Base-by-base conservation (phyloP, 306 rosid species). In the Castanea sativa region DNA sequence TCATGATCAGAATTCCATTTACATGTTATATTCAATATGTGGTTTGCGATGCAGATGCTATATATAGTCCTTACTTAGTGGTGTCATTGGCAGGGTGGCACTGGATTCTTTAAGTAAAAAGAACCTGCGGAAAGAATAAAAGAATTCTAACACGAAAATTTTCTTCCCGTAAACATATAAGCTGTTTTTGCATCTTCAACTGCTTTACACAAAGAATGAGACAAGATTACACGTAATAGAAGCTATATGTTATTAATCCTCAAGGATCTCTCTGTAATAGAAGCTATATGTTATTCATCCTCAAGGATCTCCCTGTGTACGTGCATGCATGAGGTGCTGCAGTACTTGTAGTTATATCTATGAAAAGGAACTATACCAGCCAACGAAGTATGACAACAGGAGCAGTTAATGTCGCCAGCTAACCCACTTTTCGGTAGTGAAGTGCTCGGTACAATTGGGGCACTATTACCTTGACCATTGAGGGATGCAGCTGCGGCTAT, bases 301-400 rank as follows among this genome's bases (percentile, higher is more conserved):
- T 95, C 97, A 38, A 95, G 90, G 83, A 87, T 76, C 82, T 91
- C 97, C 83, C 57, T 84, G 91, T 95, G 99, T 21, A 92, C 90
- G 79, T 92, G 96, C 99, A 95, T 95, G 90, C 99, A 95, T 45
- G 99, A 87, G 20, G 97, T 79, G 93, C 97, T 94, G 90, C 99
- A 94, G 87, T 94, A 94, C 81, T 92, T 94, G 88, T 89, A 94
- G 76, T 91, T 89, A 79, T 94, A 94, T 77, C 97, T 79, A 76
- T 91, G 97, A 78, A 92, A 92, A 2, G 99, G 97, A 84, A 94
- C 89, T 89, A 86, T 91, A 82, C 97, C 97, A 32, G 91, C 99
- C 85, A 94, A 78, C 5, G 99, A 92, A 43, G 83, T 75, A 80
- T 82, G 76, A 84, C 99, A 92, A 76, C 97, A 95, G 52, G 98